Evolutionary conservation across 106 monocot genomes (phyloP).

Genomic region (Phalaenopsis equestris): DNA sequence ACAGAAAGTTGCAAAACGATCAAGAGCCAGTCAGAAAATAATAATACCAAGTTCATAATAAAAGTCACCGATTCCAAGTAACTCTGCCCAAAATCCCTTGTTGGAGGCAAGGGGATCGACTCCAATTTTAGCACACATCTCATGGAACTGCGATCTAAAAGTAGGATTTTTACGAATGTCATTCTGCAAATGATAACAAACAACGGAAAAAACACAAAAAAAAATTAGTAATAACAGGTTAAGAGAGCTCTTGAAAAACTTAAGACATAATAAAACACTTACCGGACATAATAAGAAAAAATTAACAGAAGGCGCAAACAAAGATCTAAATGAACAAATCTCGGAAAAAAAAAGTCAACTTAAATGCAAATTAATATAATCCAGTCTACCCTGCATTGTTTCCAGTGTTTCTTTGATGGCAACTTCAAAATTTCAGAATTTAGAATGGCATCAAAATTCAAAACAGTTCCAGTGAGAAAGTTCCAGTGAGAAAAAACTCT

Average conservation of each 20-base stretch:
- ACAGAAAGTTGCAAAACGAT: not conserved
- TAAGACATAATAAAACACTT: not conserved
- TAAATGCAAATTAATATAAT: not conserved
- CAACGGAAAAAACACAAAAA: not conserved
- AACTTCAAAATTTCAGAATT: not conserved
- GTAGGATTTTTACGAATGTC: constrained; percentile 92
- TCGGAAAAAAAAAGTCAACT: not conserved
- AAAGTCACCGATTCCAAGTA: constrained; percentile 96
- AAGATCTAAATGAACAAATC: constrained; percentile 6
- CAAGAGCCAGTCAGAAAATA: not conserved
- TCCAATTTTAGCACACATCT: constrained; percentile 98
- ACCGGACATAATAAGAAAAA: not conserved
- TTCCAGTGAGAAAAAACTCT: not conserved
- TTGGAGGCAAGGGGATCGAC: constrained; percentile 97
- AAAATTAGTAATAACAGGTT: not conserved
- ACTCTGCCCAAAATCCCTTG: constrained; percentile 98
- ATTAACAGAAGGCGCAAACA: not conserved
- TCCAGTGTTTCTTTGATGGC: not conserved
- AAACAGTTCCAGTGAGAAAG: too few species aligned
- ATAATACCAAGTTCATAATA: constrained; percentile 87
- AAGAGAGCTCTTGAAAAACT: not conserved
- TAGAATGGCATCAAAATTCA: not conserved
- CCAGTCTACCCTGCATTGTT: not conserved
- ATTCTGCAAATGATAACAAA: constrained; percentile 49
- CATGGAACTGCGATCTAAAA: constrained; percentile 95